Conservation (phyloP, 768 basidiomycete species). For the Inosperma sp. region DNA sequence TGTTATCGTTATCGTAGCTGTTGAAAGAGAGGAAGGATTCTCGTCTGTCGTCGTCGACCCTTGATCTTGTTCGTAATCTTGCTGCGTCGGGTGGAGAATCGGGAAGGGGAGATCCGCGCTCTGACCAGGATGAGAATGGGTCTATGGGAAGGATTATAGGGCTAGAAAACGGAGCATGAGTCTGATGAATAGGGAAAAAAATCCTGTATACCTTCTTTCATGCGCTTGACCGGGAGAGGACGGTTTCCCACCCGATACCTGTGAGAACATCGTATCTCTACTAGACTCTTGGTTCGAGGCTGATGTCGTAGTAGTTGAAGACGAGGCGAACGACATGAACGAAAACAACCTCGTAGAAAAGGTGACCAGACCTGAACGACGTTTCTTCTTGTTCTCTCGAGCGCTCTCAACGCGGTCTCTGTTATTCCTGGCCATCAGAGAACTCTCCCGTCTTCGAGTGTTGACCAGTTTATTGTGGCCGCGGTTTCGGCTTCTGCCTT, state of each 20-base stretch:
- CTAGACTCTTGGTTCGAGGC: too few relatives aligned
- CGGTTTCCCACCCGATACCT: too few relatives aligned
- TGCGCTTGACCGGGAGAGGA: too few relatives aligned
- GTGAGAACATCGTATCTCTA: too few relatives aligned
- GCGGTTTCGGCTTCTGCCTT: too few relatives aligned
- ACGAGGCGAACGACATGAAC: neutral
- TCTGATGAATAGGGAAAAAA: too few relatives aligned
- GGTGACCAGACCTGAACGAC: neutral
- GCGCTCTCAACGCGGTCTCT: neutral
- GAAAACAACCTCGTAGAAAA: neutral
- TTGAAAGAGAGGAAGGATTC: conserved; percentile 43
- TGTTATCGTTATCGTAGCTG: too few relatives aligned
- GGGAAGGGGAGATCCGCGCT: neutral
- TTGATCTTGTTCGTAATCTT: conserved; percentile 1
- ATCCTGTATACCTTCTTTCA: too few relatives aligned
- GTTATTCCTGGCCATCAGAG: neutral
- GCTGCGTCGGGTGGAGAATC: neutral
- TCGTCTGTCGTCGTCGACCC: conserved; percentile 16
- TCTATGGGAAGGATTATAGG: too few relatives aligned
- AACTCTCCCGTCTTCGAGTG: neutral
- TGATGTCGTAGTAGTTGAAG: neutral
- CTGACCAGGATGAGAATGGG: too few relatives aligned
- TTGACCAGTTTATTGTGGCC: neutral
- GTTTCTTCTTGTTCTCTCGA: neutral
- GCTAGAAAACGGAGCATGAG: too few relatives aligned